Percentiles rank a stretch among this genome's conserved stretches.
phyloP scores from a whole-genome alignment of 2,329 filamentous ascomycete species.

The Botrytis paeoniae region DNA sequence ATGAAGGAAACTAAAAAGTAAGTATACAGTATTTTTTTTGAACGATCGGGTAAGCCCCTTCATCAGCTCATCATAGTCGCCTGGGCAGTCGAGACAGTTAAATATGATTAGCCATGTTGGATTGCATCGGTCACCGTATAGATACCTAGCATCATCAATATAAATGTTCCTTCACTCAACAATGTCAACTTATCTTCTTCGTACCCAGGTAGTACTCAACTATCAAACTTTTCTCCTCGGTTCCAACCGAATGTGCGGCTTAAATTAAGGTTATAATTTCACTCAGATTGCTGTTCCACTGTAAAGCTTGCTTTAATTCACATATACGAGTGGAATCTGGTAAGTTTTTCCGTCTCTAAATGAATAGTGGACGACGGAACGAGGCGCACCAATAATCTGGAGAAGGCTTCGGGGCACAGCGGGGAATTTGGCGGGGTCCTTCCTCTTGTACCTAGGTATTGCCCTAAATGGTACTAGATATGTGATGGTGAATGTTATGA shows the following conservation, averaged over 20 bases:
- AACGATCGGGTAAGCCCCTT: background rate
- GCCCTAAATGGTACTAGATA: constrained; percentile 2
- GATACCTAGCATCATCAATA: background rate
- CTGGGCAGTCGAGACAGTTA: too few species aligned
- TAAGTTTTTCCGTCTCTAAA: constrained; percentile 6
- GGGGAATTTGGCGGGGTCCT: constrained; percentile 14
- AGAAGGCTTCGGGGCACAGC: constrained; percentile 9
- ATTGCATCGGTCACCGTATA: background rate
- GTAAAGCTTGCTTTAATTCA: constrained; percentile 1
- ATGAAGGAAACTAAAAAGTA: background rate
- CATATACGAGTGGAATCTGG: background rate
- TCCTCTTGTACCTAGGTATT: constrained; percentile 11
- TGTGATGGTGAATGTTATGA: constrained; percentile 3
- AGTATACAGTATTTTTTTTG: background rate
- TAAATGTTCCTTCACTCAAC: background rate
- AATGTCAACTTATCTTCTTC: background rate
- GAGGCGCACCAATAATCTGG: constrained; percentile 16
- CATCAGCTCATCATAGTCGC: background rate
- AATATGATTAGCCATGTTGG: background rate
- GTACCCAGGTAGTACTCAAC: background rate
- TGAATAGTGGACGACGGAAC: constrained; percentile 6
- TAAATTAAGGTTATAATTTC: background rate
- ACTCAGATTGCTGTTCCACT: background rate
- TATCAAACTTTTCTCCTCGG: background rate
- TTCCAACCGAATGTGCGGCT: background rate